Evolutionary conservation across 1,139 yeast species (phyloP).

Genomic region (Zygosaccharomyces sapae): DNA sequence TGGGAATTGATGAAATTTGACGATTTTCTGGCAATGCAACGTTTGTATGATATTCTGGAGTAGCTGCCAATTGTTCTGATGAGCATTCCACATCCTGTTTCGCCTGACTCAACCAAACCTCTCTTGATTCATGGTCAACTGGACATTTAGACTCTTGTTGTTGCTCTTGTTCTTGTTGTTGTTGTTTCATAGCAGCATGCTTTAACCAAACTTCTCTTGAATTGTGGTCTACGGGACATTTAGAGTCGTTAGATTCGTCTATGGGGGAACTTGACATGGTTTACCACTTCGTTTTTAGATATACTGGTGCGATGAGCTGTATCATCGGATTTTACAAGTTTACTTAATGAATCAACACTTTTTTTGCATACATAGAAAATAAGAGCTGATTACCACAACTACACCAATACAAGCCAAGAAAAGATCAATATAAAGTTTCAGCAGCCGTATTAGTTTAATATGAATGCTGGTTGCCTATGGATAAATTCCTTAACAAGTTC

Average conservation of each 20-base stretch:
- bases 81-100: slow-evolving; percentile 44
- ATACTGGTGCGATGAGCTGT: neutral
- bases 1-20: slow-evolving; percentile 78
- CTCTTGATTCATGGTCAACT: slow-evolving; percentile 48
- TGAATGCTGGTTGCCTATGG: neutral
- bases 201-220: slow-evolving; percentile 56
- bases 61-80: slow-evolving; percentile 40
- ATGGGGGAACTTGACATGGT: neutral
- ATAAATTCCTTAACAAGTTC: neutral
- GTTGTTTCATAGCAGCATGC: slow-evolving; percentile 30
- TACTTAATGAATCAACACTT: neutral
- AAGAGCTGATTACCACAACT: neutral
- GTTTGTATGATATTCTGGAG: slow-evolving; percentile 35
- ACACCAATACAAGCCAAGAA: neutral
- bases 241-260: slow-evolving; percentile 32
- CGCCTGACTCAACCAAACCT: slow-evolving; percentile 43
- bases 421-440: neutral
- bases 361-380: neutral
- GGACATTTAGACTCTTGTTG: slow-evolving; percentile 30
- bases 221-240: slow-evolving; percentile 64
- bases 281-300: neutral
- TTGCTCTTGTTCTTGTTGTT: slow-evolving; percentile 9
- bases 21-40: slow-evolving; percentile 59
- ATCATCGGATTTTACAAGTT: neutral
- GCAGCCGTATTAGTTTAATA: neutral